A percentile compares a stretch with the other conserved stretches of the same genome.
Conservation (phyloP, 352 stramenopile genomes). For the Nothophytophthora sp. region DNA sequence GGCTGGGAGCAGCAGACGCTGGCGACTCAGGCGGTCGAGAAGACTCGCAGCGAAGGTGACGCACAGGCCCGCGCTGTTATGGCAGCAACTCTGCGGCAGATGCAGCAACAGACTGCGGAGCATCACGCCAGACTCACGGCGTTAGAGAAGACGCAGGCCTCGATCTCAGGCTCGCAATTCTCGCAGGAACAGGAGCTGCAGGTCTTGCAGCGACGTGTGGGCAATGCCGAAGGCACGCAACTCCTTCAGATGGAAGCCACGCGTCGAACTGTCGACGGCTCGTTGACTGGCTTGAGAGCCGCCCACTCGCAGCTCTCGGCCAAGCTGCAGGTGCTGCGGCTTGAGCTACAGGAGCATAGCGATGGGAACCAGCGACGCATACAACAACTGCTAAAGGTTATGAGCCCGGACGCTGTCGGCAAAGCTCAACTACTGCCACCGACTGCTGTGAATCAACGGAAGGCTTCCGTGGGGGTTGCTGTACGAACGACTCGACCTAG, state of each 20-base stretch:
- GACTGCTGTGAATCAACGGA: slow-evolving; percentile 7
- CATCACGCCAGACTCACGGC: slow-evolving; percentile 17
- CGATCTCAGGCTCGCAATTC: slow-evolving; percentile 8
- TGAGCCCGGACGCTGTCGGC: slow-evolving; percentile 2
- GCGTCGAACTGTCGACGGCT: slow-evolving; percentile 12
- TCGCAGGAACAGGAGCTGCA: slow-evolving; percentile 19
- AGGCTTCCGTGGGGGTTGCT: background rate
- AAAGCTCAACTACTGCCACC: slow-evolving; percentile 2
- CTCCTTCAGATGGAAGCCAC: slow-evolving; percentile 26
- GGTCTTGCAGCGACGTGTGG: slow-evolving; percentile 23
- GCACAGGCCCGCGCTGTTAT: slow-evolving; percentile 12
- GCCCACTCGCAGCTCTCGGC: slow-evolving; percentile 33
- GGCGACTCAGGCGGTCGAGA: slow-evolving; percentile 17
- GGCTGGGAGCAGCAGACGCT: slow-evolving; percentile 31
- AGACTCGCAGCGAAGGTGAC: slow-evolving; percentile 19
- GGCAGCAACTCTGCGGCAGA: slow-evolving; percentile 15
- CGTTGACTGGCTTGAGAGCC: slow-evolving; percentile 24
- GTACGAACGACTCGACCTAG: slow-evolving; percentile 7
- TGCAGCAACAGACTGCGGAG: slow-evolving; percentile 28
- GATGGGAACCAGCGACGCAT: slow-evolving; percentile 28
- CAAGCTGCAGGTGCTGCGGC: slow-evolving; percentile 45
- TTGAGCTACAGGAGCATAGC: slow-evolving; percentile 39
- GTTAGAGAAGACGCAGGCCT: slow-evolving; percentile 21
- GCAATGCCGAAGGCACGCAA: slow-evolving; percentile 23
- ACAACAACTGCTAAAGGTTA: slow-evolving; percentile 30